phyloP scores from a whole-genome alignment of 148 eudicot genomes.

The Polygonum maritimum region DNA sequence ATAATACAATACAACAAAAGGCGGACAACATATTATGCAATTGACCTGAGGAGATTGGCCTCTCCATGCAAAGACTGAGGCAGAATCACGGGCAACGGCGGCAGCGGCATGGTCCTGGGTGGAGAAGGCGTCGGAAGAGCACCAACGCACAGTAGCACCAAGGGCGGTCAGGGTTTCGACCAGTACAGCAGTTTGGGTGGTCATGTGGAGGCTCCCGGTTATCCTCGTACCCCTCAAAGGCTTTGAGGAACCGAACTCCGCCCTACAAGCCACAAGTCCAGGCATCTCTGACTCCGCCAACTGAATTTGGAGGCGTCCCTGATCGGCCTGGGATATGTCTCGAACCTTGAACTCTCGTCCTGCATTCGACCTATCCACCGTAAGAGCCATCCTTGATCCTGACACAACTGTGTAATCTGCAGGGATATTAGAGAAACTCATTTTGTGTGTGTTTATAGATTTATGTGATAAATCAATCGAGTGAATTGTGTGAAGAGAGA shows the following conservation, averaged over 20 bases:
- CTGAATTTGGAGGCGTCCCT: conserved; percentile 83
- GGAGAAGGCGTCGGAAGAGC: conserved; percentile 94
- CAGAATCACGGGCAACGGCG: conserved; percentile 61
- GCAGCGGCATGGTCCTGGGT: conserved; percentile 95
- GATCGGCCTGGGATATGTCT: conserved; percentile 91
- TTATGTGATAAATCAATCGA: too few relatives aligned
- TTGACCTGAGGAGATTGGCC: conserved; percentile 61
- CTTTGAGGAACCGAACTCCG: conserved; percentile 74
- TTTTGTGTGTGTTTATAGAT: too few relatives aligned
- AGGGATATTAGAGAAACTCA: too few relatives aligned
- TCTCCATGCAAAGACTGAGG: conserved; percentile 94
- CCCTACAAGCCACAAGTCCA: conserved; percentile 65
- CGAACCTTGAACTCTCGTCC: conserved; percentile 93
- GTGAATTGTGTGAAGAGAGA: too few relatives aligned
- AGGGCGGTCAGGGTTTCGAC: conserved; percentile 84
- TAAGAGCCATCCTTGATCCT: conserved; percentile 26
- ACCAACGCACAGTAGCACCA: conserved; percentile 93
- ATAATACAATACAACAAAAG: too few relatives aligned
- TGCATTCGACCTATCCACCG: conserved; percentile 58
- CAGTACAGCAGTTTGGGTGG: conserved; percentile 85
- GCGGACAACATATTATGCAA: conserved; percentile 7
- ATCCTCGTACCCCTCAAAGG: conserved; percentile 76
- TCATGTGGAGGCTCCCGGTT: conserved; percentile 91
- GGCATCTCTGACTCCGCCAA: conserved; percentile 95
- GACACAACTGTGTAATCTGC: too few relatives aligned